Conservation (phyloP, 441 rosid species). For the Raphanus hybrid region DNA sequence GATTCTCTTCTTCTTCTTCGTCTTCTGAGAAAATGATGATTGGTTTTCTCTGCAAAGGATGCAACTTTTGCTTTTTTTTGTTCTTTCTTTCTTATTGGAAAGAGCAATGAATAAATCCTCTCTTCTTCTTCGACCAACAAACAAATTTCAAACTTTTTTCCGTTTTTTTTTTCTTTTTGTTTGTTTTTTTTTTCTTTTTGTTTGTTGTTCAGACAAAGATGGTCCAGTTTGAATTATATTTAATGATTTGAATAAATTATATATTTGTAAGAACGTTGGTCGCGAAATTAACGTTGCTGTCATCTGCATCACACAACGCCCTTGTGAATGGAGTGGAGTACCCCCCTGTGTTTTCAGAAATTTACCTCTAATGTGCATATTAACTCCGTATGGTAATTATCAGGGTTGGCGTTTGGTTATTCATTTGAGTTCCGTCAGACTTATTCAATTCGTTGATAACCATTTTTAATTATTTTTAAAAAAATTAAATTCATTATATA, state of each 20-base stretch:
- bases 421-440: too few relatives aligned
- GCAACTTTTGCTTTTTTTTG: slow-evolving; percentile 29
- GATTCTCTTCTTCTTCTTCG: background rate
- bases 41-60: slow-evolving; percentile 17
- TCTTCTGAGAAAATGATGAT: slow-evolving; percentile 14
- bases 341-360: background rate
- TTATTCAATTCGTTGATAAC: too few relatives aligned
- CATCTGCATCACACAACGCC: slow-evolving; percentile 1
- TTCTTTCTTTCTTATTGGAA: background rate
- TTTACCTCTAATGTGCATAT: slow-evolving; percentile 15
- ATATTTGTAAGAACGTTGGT: background rate
- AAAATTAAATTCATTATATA: too few relatives aligned
- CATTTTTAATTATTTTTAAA: too few relatives aligned
- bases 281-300: slow-evolving; percentile 21
- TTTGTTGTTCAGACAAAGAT: slow-evolving; percentile 16
- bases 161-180: background rate
- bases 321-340: background rate
- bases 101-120: slow-evolving; percentile 35
- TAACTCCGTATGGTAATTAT: background rate
- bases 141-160: slow-evolving; percentile 24
- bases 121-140: slow-evolving; percentile 46
- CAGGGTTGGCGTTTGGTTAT: too few relatives aligned
- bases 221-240: slow-evolving; percentile 29
- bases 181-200: background rate
- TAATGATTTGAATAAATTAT: slow-evolving; percentile 8